Percentiles rank a stretch among this genome's conserved stretches.
These are phyloP conservation scores for Brassica rapa DNA, from an alignment of 345 rosid genomes.

Conservation along the genomic window DNA sequence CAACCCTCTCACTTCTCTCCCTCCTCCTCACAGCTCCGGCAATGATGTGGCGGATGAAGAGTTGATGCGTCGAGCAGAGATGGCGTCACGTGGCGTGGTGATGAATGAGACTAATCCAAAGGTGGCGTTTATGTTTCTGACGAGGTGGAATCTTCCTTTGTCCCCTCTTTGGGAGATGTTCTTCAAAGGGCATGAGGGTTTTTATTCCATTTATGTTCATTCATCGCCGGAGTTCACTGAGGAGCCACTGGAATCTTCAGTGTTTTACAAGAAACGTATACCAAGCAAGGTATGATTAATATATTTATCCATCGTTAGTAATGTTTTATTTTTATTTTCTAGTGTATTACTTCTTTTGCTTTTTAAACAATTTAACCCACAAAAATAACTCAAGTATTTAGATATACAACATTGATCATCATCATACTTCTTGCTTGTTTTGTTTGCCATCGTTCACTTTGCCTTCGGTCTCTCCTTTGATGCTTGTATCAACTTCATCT, in stretches of 20 bases:
- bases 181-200: constrained; percentile 52
- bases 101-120: constrained; percentile 40
- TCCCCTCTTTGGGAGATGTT: constrained; percentile 74
- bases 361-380: too few species aligned
- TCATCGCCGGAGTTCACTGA: constrained; percentile 54
- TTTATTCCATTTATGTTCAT: constrained; percentile 68
- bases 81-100: background rate
- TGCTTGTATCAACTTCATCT: too few species aligned
- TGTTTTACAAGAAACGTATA: constrained; percentile 59
- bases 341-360: too few species aligned
- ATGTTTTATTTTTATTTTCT: background rate
- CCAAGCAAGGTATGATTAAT: constrained; percentile 56
- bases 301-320: background rate
- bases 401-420: background rate
- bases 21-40: background rate
- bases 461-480: too few species aligned
- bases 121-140: constrained; percentile 77
- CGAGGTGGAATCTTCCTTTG: constrained; percentile 55
- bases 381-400: background rate
- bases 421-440: too few species aligned
- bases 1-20: constrained; percentile 20
- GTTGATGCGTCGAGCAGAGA: constrained; percentile 35
- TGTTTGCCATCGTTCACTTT: background rate
- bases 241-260: constrained; percentile 47
- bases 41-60: constrained; percentile 35